A percentile compares a stretch with the other conserved stretches of the same genome.
phyloP scores from a whole-genome alignment of 345 rosid genomes.

The Adansonia digitata region DNA sequence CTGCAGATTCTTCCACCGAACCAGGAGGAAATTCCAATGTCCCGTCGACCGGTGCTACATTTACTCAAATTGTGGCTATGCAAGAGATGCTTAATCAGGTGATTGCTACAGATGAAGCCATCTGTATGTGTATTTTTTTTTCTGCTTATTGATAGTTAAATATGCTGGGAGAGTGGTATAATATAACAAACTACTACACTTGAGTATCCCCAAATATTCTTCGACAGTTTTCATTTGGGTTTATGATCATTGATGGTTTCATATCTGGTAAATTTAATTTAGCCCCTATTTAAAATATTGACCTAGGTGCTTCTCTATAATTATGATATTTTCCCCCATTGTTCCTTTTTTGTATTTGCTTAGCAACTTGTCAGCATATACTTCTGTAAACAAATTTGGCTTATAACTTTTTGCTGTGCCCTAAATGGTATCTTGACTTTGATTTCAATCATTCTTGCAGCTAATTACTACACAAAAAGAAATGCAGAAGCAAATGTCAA shows the following conservation, averaged over 20 bases:
- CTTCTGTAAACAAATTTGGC: neutral
- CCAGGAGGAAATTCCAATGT: conserved; percentile 34
- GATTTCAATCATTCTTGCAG: conserved; percentile 26
- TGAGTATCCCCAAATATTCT: neutral
- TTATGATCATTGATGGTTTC: neutral
- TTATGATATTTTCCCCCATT: neutral
- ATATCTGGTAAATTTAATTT: neutral
- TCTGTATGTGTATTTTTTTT: neutral
- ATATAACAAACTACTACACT: neutral
- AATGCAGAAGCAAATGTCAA: conserved; percentile 73
- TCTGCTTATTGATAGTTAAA: neutral
- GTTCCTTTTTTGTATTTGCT: neutral
- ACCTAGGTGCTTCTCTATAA: neutral
- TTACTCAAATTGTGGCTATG: conserved; percentile 53
- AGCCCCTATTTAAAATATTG: neutral
- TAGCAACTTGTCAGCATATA: neutral
- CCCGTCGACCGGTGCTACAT: conserved; percentile 30
- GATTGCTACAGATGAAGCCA: conserved; percentile 13
- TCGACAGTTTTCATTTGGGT: neutral
- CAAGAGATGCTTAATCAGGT: conserved; percentile 83
- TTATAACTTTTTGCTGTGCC: neutral
- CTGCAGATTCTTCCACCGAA: conserved; percentile 49
- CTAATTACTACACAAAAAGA: conserved; percentile 60
- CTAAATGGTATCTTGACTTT: neutral
- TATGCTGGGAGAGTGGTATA: neutral